phyloP scores from a whole-genome alignment of 2,329 filamentous ascomycete genomes.

The Talaromyces sp. region DNA sequence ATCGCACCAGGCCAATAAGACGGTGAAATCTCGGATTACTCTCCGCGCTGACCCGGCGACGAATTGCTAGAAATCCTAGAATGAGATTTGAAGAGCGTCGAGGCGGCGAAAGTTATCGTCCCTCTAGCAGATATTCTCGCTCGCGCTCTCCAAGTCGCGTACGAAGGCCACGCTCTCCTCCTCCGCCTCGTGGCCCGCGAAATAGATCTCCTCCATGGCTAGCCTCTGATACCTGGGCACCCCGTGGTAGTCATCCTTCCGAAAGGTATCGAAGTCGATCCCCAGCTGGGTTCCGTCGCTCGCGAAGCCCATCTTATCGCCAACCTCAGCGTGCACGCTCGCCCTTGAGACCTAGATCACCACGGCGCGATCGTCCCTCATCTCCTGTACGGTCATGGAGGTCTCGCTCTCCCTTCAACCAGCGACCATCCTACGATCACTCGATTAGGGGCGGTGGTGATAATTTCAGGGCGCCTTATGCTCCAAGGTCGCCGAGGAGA shows the following conservation, averaged over 20 bases:
- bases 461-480: conserved; percentile 33
- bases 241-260: conserved; percentile 32
- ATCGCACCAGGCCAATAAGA: background rate
- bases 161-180: conserved; percentile 30
- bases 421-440: conserved; percentile 30
- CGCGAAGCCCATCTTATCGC: conserved; percentile 39
- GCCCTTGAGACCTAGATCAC: conserved; percentile 40
- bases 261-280: conserved; percentile 43
- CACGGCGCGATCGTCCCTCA: conserved; percentile 37
- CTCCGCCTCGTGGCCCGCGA: conserved; percentile 29
- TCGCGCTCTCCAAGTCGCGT: conserved; percentile 37
- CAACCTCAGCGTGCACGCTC: conserved; percentile 36
- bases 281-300: conserved; percentile 39
- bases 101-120: conserved; percentile 45
- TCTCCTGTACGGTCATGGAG: conserved; percentile 39
- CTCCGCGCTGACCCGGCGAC: background rate
- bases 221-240: conserved; percentile 43
- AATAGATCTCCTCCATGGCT: conserved; percentile 36
- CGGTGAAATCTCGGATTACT: background rate
- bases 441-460: conserved; percentile 37
- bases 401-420: conserved; percentile 39
- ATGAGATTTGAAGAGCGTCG: conserved; percentile 40
- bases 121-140: conserved; percentile 30
- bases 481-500: conserved; percentile 32
- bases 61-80: background rate